Conservation (phyloP, 2,329 filamentous ascomycete genomes). For the Colletotrichum cordylinicola region DNA sequence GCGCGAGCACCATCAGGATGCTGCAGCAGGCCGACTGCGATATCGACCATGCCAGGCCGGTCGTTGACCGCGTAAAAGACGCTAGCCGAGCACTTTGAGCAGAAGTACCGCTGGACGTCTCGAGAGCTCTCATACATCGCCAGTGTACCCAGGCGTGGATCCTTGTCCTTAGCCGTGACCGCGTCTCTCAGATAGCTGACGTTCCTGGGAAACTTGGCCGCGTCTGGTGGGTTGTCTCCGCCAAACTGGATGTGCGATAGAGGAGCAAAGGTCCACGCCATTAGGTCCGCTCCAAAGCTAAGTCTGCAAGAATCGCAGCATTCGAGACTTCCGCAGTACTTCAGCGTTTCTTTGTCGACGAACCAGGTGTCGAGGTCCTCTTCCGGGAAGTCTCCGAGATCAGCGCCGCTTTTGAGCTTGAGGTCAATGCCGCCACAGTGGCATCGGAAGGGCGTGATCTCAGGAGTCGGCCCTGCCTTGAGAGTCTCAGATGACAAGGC, state of each 20-base stretch:
- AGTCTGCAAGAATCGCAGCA: constrained; percentile 54
- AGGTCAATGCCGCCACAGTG: constrained; percentile 53
- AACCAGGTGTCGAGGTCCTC: constrained; percentile 42
- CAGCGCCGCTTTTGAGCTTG: constrained; percentile 35
- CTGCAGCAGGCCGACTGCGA: constrained; percentile 51
- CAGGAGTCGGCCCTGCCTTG: not conserved
- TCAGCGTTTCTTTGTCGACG: constrained; percentile 47
- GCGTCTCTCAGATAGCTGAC: constrained; percentile 38
- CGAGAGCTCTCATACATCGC: constrained; percentile 47
- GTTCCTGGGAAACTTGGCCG: constrained; percentile 32
- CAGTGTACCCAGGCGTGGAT: constrained; percentile 47
- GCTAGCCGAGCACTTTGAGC: constrained; percentile 49
- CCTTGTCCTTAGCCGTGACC: constrained; percentile 31
- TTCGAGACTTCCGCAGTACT: constrained; percentile 44
- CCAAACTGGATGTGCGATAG: constrained; percentile 43
- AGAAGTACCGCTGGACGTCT: constrained; percentile 54
- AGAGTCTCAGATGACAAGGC: constrained; percentile 11
- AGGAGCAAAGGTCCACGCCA: constrained; percentile 49
- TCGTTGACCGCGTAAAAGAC: constrained; percentile 50
- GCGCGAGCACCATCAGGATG: constrained; percentile 49
- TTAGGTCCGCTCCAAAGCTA: constrained; percentile 45
- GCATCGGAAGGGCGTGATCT: constrained; percentile 44
- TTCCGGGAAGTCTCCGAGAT: constrained; percentile 31
- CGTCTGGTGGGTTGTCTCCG: not conserved
- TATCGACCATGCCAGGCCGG: constrained; percentile 43